Evolutionary conservation across 2,329 filamentous ascomycete species (phyloP).

Genomic region (Conoideocrella luteorostrata): DNA sequence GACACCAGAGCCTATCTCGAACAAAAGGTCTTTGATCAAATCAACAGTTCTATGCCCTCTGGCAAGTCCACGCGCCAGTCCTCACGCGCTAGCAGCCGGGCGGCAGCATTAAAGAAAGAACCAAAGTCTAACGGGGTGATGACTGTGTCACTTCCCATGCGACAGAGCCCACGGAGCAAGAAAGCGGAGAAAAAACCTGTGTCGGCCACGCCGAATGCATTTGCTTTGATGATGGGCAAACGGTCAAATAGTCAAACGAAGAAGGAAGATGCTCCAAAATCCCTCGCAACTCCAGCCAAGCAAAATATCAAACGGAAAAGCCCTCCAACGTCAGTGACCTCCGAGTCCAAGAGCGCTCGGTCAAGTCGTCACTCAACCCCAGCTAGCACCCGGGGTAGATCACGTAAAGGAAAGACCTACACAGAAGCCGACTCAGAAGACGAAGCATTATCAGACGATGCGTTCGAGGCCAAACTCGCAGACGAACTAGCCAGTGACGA

Average conservation of each 20-base stretch:
- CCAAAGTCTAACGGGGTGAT: constrained; percentile 9
- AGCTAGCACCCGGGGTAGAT: constrained; percentile 43
- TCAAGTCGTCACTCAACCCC: constrained; percentile 73
- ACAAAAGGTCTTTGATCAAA: constrained; percentile 63
- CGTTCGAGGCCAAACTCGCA: constrained; percentile 75
- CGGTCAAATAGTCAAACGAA: constrained; percentile 17
- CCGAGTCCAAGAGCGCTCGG: constrained; percentile 61
- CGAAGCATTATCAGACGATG: constrained; percentile 65
- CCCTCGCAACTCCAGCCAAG: constrained; percentile 14
- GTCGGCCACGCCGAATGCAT: constrained; percentile 35
- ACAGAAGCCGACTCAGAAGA: constrained; percentile 53
- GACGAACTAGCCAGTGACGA: constrained; percentile 44
- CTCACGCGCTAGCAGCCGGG: constrained; percentile 32
- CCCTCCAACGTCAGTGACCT: constrained; percentile 22
- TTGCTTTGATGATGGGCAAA: constrained; percentile 48
- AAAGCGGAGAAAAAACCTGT: constrained; percentile 17
- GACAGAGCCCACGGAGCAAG: constrained; percentile 28
- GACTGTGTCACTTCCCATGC: constrained; percentile 25
- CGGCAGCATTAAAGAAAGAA: constrained; percentile 11
- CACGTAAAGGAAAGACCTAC: constrained; percentile 43
- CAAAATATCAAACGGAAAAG: constrained; percentile 26
- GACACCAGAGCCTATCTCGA: constrained; percentile 73
- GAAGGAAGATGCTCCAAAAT: constrained; percentile 18
- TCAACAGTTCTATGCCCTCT: constrained; percentile 33
- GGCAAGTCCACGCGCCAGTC: constrained; percentile 26